Base-by-base conservation (phyloP, 2,329 filamentous ascomycete species). In the Nannizzia gypsea region DNA sequence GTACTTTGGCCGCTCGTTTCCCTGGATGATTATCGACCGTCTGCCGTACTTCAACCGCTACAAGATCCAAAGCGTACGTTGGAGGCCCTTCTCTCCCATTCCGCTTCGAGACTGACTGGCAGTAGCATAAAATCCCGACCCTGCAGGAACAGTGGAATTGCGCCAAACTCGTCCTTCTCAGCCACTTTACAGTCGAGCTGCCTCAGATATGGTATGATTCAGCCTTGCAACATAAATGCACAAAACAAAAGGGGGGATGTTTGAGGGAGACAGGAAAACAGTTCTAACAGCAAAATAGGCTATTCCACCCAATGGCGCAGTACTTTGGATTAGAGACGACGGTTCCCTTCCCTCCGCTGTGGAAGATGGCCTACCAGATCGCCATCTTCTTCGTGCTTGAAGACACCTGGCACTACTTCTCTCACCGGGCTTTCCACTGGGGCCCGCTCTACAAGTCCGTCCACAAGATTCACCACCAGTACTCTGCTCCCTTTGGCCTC, bases 381-480 rank as follows among this genome's bases (percentile, higher is more conserved):
- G 83, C 86, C 63, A 81, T 97, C 72, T 95, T 97, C 81, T 99
- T 99, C 77, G 82, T 97, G 61, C 77, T 96, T 70, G 93, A 99
- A 76, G 93, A 99, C 75, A 80, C 92, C 66, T 99, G 93, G 93
- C 93, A 99, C 77, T 99, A 99, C 81, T 97, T 91, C 86, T 85
- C 84, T 66, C 93, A 99, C 78, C 90, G 93, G 67, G 83, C 83
- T 48, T 84, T 99, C 77, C 93, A 99, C 81, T 95, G 90, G 79
- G 91, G 89, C 22, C 89, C 90, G 42, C 85, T 99, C 4, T 99
- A 99, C 84, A 95, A 90, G 80, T 83, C 86, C 70, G 89, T 99
- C 69, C 93, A 99, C 83, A 99, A 99, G 80, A 91, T 99, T 68
- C 93, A 99, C 79, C 93, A 99, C 80, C 92, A 93, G 70, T 99